Evolutionary conservation across 163 green algal species (phyloP), one percentile per base, ranked within the genome.

Genomic region (Scenedesmus sp.): DNA sequence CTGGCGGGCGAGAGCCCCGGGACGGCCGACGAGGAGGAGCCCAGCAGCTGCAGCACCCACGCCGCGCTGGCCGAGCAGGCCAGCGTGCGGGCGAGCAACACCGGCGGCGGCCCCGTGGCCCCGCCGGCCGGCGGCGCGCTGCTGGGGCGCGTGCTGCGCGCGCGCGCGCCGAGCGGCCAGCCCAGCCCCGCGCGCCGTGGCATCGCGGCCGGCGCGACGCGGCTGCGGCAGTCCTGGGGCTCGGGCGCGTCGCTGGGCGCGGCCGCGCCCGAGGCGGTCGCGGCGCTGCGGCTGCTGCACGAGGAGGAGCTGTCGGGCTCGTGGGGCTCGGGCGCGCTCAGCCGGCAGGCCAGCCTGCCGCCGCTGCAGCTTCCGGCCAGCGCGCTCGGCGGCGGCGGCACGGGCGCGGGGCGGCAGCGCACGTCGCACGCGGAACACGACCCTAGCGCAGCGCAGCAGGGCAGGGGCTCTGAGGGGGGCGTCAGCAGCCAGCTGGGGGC

Each of bases 321-420:
- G 15, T 74, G 64, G 64, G 64, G 64, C 45, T 74, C 64, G 22
- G 64, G 28, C 6, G 51, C 45, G 20, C 9, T 74, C 64, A 62
- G 44, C 64, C 42, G 64, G 64, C 64, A 74, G 64, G 44, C 64
- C 5, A 74, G 64, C 26, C 56, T 64, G 2, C 56, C 56, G 36
- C 15, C 24, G 56, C 24, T 64, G 56, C 56, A 64, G 56, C 24
- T 64, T 15, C 56, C 56, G 39, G 56, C 24, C 45, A 74, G 17
- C 48, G 60, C 31, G 17, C 22, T 51, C 28, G 31, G 29, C 29
- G n/a, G 44, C 66, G 63, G 50, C 67, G 63, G 29, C 31, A 50
- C 10, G 11, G 26, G 51, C 47, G 48, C 26, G 26, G 48, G 47
- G 29, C 45, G 42, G 63, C 18, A 45, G 63, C 13, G 11, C 22